Conservation (phyloP, 2,329 filamentous ascomycete species). For the Chrysoporthe deuterocubensis region DNA sequence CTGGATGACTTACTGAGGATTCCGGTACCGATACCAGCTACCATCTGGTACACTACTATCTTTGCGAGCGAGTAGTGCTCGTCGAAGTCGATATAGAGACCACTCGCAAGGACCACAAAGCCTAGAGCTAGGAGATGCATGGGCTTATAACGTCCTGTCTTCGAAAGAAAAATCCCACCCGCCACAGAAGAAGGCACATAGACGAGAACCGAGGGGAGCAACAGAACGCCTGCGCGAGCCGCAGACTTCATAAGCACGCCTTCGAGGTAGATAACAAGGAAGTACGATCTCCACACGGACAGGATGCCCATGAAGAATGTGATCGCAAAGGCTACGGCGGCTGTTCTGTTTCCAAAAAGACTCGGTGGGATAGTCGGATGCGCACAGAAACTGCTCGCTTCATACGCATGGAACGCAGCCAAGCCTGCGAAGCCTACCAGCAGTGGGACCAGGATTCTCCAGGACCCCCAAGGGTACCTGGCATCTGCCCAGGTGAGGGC, state of each 20-base stretch:
- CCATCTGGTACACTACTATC: slow-evolving; percentile 10
- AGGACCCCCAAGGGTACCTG: slow-evolving; percentile 42
- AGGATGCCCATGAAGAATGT: slow-evolving; percentile 45
- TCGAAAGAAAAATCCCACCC: slow-evolving; percentile 34
- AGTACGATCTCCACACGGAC: slow-evolving; percentile 43
- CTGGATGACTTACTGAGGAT: neutral
- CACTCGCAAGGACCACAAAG: neutral
- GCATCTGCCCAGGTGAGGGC: slow-evolving; percentile 45
- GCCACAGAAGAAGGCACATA: slow-evolving; percentile 30
- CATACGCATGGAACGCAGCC: slow-evolving; percentile 41
- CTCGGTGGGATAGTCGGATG: slow-evolving; percentile 46
- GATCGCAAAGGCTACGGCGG: slow-evolving; percentile 35
- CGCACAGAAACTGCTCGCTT: slow-evolving; percentile 33
- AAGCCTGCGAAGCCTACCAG: slow-evolving; percentile 45
- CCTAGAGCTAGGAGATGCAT: slow-evolving; percentile 32
- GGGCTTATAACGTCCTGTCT: slow-evolving; percentile 33
- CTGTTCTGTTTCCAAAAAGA: slow-evolving; percentile 51
- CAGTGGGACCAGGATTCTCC: slow-evolving; percentile 43
- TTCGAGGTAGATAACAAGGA: slow-evolving; percentile 51
- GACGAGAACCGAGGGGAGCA: slow-evolving; percentile 34
- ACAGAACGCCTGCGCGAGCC: slow-evolving; percentile 35
- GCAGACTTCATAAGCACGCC: slow-evolving; percentile 40
- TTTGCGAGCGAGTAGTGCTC: neutral
- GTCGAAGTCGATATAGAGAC: slow-evolving; percentile 14
- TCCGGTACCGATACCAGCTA: neutral